Base-by-base conservation (phyloP, 345 rosid species). In the Eucalyptus guilfoylei region DNA sequence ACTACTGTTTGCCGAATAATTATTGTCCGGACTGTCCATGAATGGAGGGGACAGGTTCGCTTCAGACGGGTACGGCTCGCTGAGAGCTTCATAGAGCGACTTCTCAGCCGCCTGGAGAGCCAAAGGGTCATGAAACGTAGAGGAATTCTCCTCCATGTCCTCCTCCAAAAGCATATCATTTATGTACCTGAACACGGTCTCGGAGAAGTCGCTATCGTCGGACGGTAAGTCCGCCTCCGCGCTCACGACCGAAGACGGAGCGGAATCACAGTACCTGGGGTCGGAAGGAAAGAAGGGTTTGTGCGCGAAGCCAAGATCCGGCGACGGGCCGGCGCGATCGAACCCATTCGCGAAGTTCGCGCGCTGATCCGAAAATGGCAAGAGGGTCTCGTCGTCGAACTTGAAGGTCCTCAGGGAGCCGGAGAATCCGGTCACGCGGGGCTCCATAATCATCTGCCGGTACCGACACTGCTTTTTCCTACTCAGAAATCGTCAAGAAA, bases 81-180 rank as follows among this genome's bases (percentile, higher is more conserved):
- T 91, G 24, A 95, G 89, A 23, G 89, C 93, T 83, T 93, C 93
- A 88, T 89, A 93, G n/a, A 95, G 90, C 16, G 97, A 94, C 89
- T 89, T 92, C 92, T 95, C 97, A 3, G 95, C 91, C 76, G 95
- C 96, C 90, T 94, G 95, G 81, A 95, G 93, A 89, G 93, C 94
- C 88, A 91, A 88, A 9, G 93, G 91, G 58, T 95, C 93, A 81
- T 85, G 93, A 88, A 92, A 91, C 94, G 91, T 91, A 24, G 89
- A 89, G 17, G 94, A 91, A 17, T 90, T 91, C 88, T 92, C 91
- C 55, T 93, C 96, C 94, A 93, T 92, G 90, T 94, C 91, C 91
- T 94, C 97, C 89, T 95, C 97, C 96, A 93, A 81, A 60, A 95
- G 97, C 90, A 94, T 93, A 92, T 94, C 93, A 89, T 89, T 92